A percentile compares a stretch with the other conserved stretches of the same genome.
Evolutionary conservation across 305 asterid genomes (phyloP).

Genomic region (Fraxinus xanthoxyloides): DNA sequence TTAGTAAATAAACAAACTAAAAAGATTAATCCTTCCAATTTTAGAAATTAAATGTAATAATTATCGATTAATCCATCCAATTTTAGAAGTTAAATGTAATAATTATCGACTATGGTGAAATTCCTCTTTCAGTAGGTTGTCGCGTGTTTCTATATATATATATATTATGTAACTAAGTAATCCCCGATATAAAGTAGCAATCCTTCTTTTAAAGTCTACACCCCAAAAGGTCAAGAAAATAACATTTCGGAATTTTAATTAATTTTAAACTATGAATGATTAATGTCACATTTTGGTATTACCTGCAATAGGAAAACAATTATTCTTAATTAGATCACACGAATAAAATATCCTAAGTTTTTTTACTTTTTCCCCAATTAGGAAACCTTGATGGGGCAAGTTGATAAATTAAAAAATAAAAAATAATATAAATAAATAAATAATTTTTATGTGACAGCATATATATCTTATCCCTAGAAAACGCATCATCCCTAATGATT

Average conservation of each 20-base stretch:
- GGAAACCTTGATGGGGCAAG: conserved; percentile 32
- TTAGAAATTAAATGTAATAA: conserved; percentile 15
- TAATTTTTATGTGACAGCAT: neutral
- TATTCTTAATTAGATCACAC: conserved; percentile 2
- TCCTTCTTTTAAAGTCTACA: conserved; percentile 22
- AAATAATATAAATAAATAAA: neutral
- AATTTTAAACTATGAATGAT: conserved; percentile 26
- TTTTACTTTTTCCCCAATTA: conserved; percentile 25
- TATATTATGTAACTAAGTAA: conserved; percentile 1
- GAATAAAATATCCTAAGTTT: conserved; percentile 6
- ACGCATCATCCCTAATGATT: conserved; percentile 22
- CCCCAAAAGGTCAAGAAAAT: conserved; percentile 32
- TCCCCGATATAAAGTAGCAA: conserved; percentile 10
- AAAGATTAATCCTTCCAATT: conserved; percentile 16
- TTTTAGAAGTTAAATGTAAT: conserved; percentile 14
- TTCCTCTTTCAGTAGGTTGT: conserved; percentile 11
- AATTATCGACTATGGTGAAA: conserved; percentile 6
- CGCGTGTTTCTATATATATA: neutral
- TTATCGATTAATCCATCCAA: conserved; percentile 17
- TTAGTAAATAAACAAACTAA: neutral
- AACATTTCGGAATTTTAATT: conserved; percentile 24
- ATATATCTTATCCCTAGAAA: neutral
- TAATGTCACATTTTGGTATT: conserved; percentile 14
- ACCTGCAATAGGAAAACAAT: neutral
- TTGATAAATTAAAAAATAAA: conserved; percentile 17